phyloP scores from a whole-genome alignment of 78 protist genomes.

The Chrysochromulina tobinii region DNA sequence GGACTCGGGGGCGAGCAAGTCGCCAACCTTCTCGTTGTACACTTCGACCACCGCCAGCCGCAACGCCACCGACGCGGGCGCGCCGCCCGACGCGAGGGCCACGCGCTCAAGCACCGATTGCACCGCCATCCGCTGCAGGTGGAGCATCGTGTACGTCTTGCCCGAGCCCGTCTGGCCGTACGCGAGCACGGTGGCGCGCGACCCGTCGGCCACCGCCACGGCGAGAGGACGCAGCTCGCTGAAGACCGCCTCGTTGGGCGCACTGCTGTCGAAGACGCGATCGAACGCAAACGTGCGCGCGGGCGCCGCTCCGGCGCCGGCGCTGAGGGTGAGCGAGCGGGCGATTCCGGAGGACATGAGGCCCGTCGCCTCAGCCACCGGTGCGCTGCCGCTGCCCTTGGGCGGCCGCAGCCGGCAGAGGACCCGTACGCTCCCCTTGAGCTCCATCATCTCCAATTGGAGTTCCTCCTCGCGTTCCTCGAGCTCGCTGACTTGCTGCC shows the following conservation, averaged over 20 bases:
- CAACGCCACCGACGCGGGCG: background rate
- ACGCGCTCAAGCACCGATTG: background rate
- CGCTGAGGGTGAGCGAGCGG: background rate
- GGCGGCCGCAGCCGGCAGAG: slow-evolving; percentile 78
- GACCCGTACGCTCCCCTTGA: slow-evolving; percentile 85
- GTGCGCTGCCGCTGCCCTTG: background rate
- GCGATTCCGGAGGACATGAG: background rate
- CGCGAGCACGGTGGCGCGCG: slow-evolving; percentile 32
- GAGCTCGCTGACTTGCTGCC: no score
- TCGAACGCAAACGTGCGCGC: no score
- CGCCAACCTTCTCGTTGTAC: background rate
- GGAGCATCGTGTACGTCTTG: slow-evolving; percentile 58
- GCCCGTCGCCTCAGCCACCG: background rate
- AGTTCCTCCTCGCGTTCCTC: no score
- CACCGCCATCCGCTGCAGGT: background rate
- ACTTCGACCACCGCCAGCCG: background rate
- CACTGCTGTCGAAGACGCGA: no score
- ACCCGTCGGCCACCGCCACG: no score
- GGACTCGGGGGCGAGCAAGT: background rate
- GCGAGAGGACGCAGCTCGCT: no score
- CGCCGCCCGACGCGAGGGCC: background rate
- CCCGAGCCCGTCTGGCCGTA: slow-evolving; percentile 59
- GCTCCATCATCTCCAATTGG: slow-evolving; percentile 38
- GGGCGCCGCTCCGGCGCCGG: no score
- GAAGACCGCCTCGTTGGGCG: no score